Evolutionary conservation across 164 flowering plant genomes (phyloP), one percentile per base, ranked within the genome.

Genomic region (Nymphaea thermarum): DNA sequence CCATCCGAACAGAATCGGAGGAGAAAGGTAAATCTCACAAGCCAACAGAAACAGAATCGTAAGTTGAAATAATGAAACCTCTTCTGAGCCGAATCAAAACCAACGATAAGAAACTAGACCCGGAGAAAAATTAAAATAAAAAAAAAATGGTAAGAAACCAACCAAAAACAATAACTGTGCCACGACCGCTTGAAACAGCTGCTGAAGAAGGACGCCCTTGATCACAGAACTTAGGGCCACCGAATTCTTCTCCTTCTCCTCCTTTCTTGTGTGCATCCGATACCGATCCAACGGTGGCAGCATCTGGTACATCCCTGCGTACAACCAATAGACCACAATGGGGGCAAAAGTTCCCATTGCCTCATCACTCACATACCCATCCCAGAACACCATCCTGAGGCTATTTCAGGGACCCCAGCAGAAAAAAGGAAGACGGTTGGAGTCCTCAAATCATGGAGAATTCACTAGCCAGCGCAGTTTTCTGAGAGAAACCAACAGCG

Each of bases 271-370:
- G 67, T 90, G 97, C 74, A 91, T 76, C 43, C 97, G 76, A 70
- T 81, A 89, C 5, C 77, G 79, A 36, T 89, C 92, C 71, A 86
- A 69, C 18, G 86, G 82, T 3, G 86, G 87, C 70, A 89, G 70
- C 63, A 87, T 59, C 83, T 86, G 88, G 73, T 89, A 91, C 65
- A 89, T 68, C n/a, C 96, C 97, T 5, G 87, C 87, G 66, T 91
- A 89, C 68, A 87, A 15, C 97, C 97, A 91, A 65, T 89, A 91
- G 15, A 89, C 79, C 41, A 91, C 74, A 42, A 89, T 81, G 14
- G 97, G 97, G 53, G 87, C 88, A 80, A 87, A 85, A 8, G 89
- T 91, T 1, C 95, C 96, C 91, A 89, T 82, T 2, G 78, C 72
- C 66, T 91, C 97, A 74, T 89, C 97, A 65, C 91, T 88, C 67